phyloP scores from a whole-genome alignment of 306 rosid species.

The Prunus kanzakura region DNA sequence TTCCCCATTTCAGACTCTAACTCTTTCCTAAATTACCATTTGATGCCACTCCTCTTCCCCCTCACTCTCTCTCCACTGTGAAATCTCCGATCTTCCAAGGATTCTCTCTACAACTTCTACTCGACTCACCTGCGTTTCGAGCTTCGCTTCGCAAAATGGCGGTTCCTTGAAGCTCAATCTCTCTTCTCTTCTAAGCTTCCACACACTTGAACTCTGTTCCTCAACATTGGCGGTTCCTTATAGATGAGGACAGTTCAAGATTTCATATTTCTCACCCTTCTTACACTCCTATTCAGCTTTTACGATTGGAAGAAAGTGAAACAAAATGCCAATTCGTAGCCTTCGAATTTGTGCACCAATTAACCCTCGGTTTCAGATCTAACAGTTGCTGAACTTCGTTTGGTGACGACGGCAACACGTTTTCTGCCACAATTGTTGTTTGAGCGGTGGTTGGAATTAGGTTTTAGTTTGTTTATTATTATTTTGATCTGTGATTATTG shows the following conservation, averaged over 20 bases:
- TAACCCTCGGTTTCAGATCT: conserved; percentile 37
- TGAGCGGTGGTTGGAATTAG: conserved; percentile 26
- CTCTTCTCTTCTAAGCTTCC: conserved; percentile 15
- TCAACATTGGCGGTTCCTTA: conserved; percentile 34
- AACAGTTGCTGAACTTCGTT: conserved; percentile 13
- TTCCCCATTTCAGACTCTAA: conserved; percentile 47
- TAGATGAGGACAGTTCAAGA: neutral
- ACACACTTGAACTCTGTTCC: conserved; percentile 18
- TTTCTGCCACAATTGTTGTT: conserved; percentile 19
- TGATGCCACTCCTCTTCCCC: conserved; percentile 47
- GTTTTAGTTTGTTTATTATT: conserved; percentile 18
- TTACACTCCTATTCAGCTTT: neutral
- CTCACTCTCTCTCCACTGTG: conserved; percentile 21
- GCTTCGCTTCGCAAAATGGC: conserved; percentile 10
- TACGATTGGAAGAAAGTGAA: neutral
- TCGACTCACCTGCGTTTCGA: neutral
- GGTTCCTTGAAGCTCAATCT: conserved; percentile 18
- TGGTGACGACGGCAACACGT: conserved; percentile 9
- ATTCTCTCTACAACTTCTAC: neutral
- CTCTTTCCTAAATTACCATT: conserved; percentile 29
- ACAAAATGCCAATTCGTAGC: neutral
- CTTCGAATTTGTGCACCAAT: neutral
- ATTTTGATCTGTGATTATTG: conserved; percentile 20
- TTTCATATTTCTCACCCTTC: conserved; percentile 9
- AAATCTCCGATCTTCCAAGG: conserved; percentile 28